Evolutionary conservation across 1,284 basidiomycete genomes (phyloP), one percentile per base, ranked within the genome.

Genomic region (Polyporus tsugae): DNA sequence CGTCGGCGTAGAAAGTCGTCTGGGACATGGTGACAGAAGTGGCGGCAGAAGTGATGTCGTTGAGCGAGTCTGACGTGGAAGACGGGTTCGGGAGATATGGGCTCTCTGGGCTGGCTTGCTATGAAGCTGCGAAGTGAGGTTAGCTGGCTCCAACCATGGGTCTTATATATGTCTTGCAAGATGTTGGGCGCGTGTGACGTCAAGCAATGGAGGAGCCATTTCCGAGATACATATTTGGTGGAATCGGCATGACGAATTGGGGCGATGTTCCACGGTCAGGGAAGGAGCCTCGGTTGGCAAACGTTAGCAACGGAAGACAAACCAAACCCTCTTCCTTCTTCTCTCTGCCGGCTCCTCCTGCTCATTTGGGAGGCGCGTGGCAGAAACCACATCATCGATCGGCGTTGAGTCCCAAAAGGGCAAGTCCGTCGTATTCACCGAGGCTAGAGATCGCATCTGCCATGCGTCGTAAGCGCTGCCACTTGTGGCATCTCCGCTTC

Each of bases 1-100:
- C 91, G 70, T 91, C 89, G 64, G 80, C 86, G 73, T 79, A 78
- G 78, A 89, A 87, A 19, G 79, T 77, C 41, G 74, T 67, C 33
- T 29, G 64, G 72, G 79, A 78, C 76, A 78, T 79, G 64, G 53
- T 75, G 61, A 22, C 22, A 36, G 19, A 39, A 3, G 60, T 36
- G 6, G 22, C 36, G 42, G 25, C 17, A 64, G 41, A 60, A 60
- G 59, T 49, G 42, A 66, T 41, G 58, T 63, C 22, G 52, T 55
- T 6, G 33, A 57, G 62, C 55, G 63, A 66, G 59, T 4, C 35
- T 38, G 29, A 29, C 29, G 55, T 57, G 19, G 35, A 22, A 22
- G 55, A 35, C 57, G 55, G 17, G 25, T 65, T 22, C 25, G 57
- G 29, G 53, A 36, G 36, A 33, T 25, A 60, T 42, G 35, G n/a